phyloP scores from a whole-genome alignment of 108 stramenopile species.

The Nannochloropsis salina region DNA sequence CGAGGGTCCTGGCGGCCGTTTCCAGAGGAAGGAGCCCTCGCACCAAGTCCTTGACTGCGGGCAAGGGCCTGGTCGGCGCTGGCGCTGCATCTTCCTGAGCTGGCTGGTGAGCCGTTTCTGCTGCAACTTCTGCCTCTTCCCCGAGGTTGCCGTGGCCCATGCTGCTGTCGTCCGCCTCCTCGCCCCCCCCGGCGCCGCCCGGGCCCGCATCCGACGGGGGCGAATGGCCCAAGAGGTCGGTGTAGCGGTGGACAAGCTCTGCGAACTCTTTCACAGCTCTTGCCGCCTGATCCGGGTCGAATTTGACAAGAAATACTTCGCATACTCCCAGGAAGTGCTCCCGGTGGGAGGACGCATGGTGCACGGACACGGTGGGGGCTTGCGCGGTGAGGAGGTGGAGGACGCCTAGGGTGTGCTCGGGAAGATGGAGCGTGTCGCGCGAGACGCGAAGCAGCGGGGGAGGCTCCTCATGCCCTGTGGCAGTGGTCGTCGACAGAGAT shows the following conservation, averaged over 20 bases:
- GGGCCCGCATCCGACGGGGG: too few species aligned
- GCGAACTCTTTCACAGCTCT: neutral
- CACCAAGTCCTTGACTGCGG: neutral
- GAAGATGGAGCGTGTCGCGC: neutral
- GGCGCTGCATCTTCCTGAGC: slow-evolving; percentile 6
- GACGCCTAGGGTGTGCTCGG: neutral
- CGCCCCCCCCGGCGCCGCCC: too few species aligned
- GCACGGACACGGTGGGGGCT: neutral
- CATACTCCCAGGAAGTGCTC: neutral
- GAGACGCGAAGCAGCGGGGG: neutral
- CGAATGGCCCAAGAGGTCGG: neutral
- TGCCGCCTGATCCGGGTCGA: neutral
- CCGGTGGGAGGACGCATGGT: neutral
- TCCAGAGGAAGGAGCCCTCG: neutral
- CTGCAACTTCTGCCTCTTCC: neutral
- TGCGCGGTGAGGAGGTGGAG: neutral
- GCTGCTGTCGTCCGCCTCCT: too few species aligned
- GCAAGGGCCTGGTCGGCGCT: neutral
- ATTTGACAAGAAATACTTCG: neutral
- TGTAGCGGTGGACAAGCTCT: neutral
- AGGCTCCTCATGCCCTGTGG: neutral
- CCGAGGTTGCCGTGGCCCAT: neutral
- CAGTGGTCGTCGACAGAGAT: neutral
- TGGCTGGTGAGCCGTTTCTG: neutral
- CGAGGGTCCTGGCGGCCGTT: neutral